Conservation (phyloP, 2,329 filamentous ascomycete genomes). For the Xylariaceae sp. region DNA sequence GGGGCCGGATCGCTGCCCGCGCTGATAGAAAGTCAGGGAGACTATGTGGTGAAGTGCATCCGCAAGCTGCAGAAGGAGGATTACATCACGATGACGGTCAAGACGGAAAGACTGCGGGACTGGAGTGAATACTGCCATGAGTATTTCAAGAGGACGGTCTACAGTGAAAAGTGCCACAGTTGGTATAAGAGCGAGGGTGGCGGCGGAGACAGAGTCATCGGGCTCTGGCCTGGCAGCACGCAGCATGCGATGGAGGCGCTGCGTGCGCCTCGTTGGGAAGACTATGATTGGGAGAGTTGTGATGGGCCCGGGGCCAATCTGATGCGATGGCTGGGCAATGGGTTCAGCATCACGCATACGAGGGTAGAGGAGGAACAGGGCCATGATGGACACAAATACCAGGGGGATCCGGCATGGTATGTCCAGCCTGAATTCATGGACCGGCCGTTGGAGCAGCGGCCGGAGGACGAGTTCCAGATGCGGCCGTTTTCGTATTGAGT, state of each 20-base stretch:
- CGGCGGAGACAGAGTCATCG: conserved; percentile 36
- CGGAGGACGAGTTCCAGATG: conserved; percentile 30
- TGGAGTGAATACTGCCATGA: conserved; percentile 42
- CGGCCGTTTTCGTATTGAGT: conserved; percentile 30
- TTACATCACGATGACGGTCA: conserved; percentile 41
- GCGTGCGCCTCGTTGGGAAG: conserved; percentile 41
- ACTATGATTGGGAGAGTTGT: conserved; percentile 37
- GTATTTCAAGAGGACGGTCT: conserved; percentile 46
- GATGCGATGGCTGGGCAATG: conserved; percentile 39
- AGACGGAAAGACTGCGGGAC: conserved; percentile 39
- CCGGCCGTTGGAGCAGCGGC: conserved; percentile 22
- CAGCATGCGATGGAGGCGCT: conserved; percentile 40
- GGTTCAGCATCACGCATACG: conserved; percentile 36
- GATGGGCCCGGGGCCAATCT: conserved; percentile 26
- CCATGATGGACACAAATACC: conserved; percentile 14
- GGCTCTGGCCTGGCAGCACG: conserved; percentile 42
- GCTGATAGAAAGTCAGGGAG: conserved; percentile 44
- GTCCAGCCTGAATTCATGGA: conserved; percentile 27
- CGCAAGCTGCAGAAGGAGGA: conserved; percentile 45
- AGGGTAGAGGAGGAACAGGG: conserved; percentile 22
- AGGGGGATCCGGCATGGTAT: conserved; percentile 32
- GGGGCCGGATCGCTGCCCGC: conserved; percentile 42
- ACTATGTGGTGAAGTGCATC: conserved; percentile 43
- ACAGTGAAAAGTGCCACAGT: conserved; percentile 43
- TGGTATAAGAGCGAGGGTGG: conserved; percentile 48